These are phyloP conservation scores for Syncephalastrum monosporum DNA, from an alignment of 371 early-diverging fungal genomes.

Conservation along the genomic window DNA sequence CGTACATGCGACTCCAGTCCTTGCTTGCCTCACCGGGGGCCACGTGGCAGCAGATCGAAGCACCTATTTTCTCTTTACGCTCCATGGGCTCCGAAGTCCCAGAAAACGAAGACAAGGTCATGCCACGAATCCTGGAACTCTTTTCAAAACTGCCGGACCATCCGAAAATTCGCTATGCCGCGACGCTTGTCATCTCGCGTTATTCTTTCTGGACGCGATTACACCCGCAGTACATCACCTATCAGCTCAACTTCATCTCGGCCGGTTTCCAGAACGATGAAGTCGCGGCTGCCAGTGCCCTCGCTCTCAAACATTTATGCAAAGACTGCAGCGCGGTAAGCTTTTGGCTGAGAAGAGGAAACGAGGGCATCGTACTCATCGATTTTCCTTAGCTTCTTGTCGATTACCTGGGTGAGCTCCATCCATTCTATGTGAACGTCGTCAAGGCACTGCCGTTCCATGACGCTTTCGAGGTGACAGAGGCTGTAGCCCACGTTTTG, in stretches of 20 bases:
- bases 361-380: too few species aligned
- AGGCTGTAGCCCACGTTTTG: constrained; percentile 87
- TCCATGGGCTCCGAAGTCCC: constrained; percentile 88
- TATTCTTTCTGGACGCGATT: constrained; percentile 91
- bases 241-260: constrained; percentile 85
- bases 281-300: constrained; percentile 84
- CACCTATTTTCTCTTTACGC: constrained; percentile 88
- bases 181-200: constrained; percentile 92
- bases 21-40: constrained; percentile 31
- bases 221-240: constrained; percentile 87
- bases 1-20: constrained; percentile 49
- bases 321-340: constrained; percentile 84
- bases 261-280: constrained; percentile 87
- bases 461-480: constrained; percentile 83
- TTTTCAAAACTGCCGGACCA: constrained; percentile 83
- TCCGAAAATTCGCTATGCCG: constrained; percentile 92
- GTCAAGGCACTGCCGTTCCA: constrained; percentile 60
- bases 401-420: constrained; percentile 71
- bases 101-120: constrained; percentile 64
- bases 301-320: constrained; percentile 86
- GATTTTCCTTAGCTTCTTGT: constrained; percentile 61
- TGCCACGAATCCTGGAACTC: constrained; percentile 89
- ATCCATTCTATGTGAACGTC: constrained; percentile 73
- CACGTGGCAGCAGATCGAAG: constrained; percentile 93
- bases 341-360: neutral